Evolutionary conservation across 805 yeast species (phyloP), one percentile per base, ranked within the genome.

Genomic region (Candida tibetensis): DNA sequence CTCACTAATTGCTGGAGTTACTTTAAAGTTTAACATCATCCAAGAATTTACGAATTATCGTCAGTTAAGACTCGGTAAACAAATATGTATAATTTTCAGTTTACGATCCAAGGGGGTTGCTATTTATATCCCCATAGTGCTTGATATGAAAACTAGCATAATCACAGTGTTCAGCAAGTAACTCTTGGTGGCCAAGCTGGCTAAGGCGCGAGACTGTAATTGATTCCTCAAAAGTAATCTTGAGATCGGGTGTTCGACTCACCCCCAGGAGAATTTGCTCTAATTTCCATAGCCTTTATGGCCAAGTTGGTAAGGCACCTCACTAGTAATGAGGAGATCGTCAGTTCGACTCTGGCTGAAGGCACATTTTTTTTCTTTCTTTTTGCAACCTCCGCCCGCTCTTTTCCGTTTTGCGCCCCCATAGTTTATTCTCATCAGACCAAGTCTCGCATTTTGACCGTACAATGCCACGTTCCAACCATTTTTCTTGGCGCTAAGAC

Each of bases 211-310:
- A 60, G 69, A 64, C 71, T 65, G 71, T 64, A 62, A 62, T 54
- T 55, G 46, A 37, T 40, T 17, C 45, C 51, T 47, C 53, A 46
- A 28, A 40, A 53, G 67, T 55, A 51, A 64, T 64, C 69, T 61
- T 62, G 65, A 64, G 71, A 64, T 64, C 69, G 69, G 66, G 71
- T 62, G 71, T 64, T 64, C 71, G 68, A 64, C 65, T 64, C 70
- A 61, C 70, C 64, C 69, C 68, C 68, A 57, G 69, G 69, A 62
- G 69, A 63, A 46, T 51, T n/a, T 49, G 43, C 37, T 4, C 16
- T 5, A 14, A 8, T 15, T 14, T 21, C 25, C 10, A 1, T 9
- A 15, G 44, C 45, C 45, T 42, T 34, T 36, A 42, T 42, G 45
- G 45, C 45, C 44, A 41, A 41, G 44, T 41, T 41, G 47, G 47